Conservation (phyloP, 2,329 filamentous ascomycete species). For the Cytospora paraplurivora region DNA sequence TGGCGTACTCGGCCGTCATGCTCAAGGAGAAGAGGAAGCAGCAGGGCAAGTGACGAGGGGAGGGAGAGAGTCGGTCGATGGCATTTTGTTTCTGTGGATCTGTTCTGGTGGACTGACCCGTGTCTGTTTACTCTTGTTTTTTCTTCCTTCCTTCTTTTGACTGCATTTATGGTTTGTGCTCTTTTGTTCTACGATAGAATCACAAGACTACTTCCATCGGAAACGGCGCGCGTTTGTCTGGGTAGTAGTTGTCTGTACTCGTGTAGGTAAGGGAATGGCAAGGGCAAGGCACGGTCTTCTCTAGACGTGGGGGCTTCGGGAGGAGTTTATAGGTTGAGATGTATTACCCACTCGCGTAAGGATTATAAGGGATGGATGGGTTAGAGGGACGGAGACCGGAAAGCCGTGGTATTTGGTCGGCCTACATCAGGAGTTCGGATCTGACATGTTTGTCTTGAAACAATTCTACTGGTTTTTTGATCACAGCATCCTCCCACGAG, state of each 20-base stretch:
- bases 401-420: background rate
- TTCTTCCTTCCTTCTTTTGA: no score
- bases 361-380: background rate
- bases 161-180: background rate
- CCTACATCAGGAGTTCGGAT: background rate
- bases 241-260: no score
- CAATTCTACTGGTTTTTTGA: background rate
- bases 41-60: constrained; percentile 16
- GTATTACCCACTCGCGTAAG: no score
- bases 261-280: no score
- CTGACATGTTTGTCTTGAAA: background rate
- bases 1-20: constrained; percentile 56
- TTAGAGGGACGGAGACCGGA: background rate
- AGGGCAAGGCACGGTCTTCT: no score
- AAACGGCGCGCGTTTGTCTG: no score
- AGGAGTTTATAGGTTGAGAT: no score
- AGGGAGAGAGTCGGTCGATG: no score
- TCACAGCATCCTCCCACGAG: background rate
- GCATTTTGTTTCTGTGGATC: no score
- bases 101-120: background rate
- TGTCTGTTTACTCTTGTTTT: background rate
- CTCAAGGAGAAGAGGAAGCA: constrained; percentile 44
- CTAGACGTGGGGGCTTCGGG: no score
- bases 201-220: background rate
- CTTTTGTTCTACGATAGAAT: background rate